phyloP scores from a whole-genome alignment of 495 filamentous ascomycete species.

The Neurospora sp. region DNA sequence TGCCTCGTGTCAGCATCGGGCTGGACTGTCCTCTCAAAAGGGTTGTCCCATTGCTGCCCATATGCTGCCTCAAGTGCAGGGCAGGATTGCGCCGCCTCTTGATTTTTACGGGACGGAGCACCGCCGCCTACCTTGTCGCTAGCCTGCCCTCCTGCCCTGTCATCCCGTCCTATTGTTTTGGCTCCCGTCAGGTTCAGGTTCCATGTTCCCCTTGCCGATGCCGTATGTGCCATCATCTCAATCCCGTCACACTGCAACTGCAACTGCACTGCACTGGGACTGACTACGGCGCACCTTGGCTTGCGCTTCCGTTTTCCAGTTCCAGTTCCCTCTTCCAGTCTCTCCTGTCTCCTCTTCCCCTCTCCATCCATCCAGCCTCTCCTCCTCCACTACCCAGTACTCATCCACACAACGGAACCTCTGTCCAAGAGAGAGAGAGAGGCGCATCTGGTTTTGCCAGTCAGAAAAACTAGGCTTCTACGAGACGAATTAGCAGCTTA shows the following conservation, averaged over 20 bases:
- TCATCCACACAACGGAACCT: not conserved
- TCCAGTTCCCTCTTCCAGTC: not conserved
- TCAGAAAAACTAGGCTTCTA: constrained; percentile 3
- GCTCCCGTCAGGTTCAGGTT: not conserved
- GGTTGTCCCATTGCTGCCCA: not conserved
- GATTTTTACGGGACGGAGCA: constrained; percentile 17
- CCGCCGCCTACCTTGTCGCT: not conserved
- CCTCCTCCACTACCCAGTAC: not conserved
- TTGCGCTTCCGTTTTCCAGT: not conserved
- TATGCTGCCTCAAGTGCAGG: not conserved
- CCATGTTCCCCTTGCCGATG: constrained; percentile 3
- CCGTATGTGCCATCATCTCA: constrained; percentile 16
- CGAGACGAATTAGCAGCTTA: constrained; percentile 17
- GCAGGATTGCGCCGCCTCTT: constrained; percentile 15
- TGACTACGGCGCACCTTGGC: not conserved
- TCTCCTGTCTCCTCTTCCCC: not conserved
- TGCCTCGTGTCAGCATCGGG: not conserved
- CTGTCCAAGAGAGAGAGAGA: not conserved
- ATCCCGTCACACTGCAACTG: not conserved
- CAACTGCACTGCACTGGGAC: not conserved
- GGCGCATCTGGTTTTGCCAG: not conserved
- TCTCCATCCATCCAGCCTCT: not conserved
- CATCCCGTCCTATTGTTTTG: constrained; percentile 14
- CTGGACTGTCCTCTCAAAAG: not conserved
- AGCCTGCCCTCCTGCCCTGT: not conserved